A percentile compares a stretch with the other conserved stretches of the same genome.
Conservation (phyloP, 2,329 filamentous ascomycete genomes). For the Talaromyces sp. region DNA sequence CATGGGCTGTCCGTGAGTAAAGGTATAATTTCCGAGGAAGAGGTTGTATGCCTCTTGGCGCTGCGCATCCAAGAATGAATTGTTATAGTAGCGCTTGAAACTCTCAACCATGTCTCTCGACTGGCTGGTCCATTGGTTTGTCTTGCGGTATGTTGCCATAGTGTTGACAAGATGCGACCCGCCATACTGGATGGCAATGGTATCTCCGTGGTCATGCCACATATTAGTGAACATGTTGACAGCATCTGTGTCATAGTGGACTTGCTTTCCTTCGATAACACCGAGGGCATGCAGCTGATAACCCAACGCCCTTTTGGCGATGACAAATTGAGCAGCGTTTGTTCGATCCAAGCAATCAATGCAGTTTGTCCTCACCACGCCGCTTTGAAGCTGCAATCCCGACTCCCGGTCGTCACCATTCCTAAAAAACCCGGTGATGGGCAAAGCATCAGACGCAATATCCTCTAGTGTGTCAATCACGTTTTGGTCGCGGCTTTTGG, state of each 20-base stretch:
- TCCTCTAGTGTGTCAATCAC: constrained; percentile 87
- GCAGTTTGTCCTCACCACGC: constrained; percentile 90
- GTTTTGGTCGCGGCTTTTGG: constrained; percentile 86
- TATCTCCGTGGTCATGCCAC: constrained; percentile 97
- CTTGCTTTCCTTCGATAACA: constrained; percentile 69
- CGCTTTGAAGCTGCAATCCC: constrained; percentile 73
- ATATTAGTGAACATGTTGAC: constrained; percentile 96
- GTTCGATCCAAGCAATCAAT: constrained; percentile 97
- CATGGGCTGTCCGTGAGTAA: constrained; percentile 81
- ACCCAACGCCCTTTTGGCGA: constrained; percentile 88
- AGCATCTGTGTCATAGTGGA: constrained; percentile 92
- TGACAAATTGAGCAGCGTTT: constrained; percentile 96
- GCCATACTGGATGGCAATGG: constrained; percentile 95
- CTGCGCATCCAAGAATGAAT: constrained; percentile 96
- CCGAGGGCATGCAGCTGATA: constrained; percentile 89
- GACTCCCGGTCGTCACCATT: constrained; percentile 72
- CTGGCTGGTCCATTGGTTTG: constrained; percentile 97
- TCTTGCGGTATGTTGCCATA: constrained; percentile 98
- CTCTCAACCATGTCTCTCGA: constrained; percentile 98
- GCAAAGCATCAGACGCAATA: constrained; percentile 83
- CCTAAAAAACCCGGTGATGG: constrained; percentile 86
- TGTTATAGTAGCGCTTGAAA: constrained; percentile 98
- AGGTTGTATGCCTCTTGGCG: constrained; percentile 97
- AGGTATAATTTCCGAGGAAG: constrained; percentile 94
- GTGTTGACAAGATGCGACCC: constrained; percentile 97